Evolutionary conservation across 2,329 filamentous ascomycete species (phyloP), one percentile per base, ranked within the genome.

Genomic region (Sporothrix inflata): DNA sequence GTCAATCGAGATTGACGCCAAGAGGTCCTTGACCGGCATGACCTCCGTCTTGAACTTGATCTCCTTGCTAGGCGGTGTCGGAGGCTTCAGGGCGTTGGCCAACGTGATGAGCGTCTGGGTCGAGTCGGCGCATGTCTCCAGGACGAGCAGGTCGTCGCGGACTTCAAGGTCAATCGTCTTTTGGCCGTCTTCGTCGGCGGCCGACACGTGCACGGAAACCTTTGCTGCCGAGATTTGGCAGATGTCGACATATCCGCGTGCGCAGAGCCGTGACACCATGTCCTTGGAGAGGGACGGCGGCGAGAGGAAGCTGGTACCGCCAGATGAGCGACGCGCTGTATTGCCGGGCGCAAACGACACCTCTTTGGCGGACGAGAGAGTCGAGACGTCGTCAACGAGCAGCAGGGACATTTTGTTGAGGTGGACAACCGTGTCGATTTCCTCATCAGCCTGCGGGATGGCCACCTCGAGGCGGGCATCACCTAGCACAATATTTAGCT

Each of bases 61-160:
- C 76, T 92, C 91, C 74, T 91, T 93, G 77, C 89, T 95, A 1
- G 94, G 94, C 0, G 94, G 91, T 8, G 89, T 90, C 0, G 96
- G 95, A 4, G 95, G 96, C 49, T 91, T 90, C 4, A 99, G 85
- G 0, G 92, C 94, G 77, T 92, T 93, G 19, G 94, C 83, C 55
- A 97, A 87, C 1, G 88, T 86, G 69, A 97, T 91, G 16, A 99
- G 85, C 0, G 96, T 99, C 79, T 98, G 94, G 0, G 94, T 98
- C 1, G 96, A 99, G 81, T 99, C 96, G 40, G 96, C 96, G 78
- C 97, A 99, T 0, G 94, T 97, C 81, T 99, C 96, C 7, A 99
- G 83, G 45, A 99, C 91, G 70, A 99, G 85, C 1, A 99, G 85
- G 75, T 97, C 92, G 77, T 97, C 94, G 74, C 89, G 89, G 63